These are phyloP conservation scores for Paramecium tetraurelia DNA, from an alignment of 73 alveolate species.

Conservation along the genomic window DNA sequence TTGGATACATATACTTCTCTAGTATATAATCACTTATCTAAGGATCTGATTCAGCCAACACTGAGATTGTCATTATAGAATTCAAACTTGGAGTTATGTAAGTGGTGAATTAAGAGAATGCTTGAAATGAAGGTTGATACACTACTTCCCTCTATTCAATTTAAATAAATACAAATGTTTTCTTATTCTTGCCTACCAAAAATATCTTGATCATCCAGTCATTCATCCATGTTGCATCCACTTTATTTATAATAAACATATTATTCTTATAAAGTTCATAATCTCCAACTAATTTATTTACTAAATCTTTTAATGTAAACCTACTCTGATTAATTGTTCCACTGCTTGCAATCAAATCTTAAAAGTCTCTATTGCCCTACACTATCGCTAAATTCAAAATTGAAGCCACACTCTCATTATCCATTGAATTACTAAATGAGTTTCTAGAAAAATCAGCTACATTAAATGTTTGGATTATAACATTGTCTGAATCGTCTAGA, in stretches of 20 bases:
- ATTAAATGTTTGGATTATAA: constrained; percentile 9
- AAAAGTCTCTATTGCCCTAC: constrained; percentile 7
- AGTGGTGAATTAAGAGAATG: not conserved
- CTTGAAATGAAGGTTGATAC: not conserved
- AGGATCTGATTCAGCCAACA: not conserved
- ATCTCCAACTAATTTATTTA: not conserved
- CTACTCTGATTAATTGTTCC: not conserved
- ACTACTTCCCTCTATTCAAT: not conserved
- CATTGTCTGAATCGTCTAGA: constrained; percentile 5
- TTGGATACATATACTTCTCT: constrained; percentile 18
- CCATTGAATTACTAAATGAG: not conserved
- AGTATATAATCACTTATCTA: not conserved
- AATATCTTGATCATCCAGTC: constrained; percentile 17
- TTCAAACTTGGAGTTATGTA: not conserved
- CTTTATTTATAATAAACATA: constrained; percentile 4
- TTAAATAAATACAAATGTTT: not conserved
- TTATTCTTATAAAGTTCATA: constrained; percentile 29
- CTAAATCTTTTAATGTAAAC: not conserved
- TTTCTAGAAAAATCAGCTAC: not conserved
- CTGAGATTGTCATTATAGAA: constrained; percentile 36
- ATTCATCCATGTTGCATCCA: constrained; percentile 21
- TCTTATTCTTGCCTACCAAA: not conserved
- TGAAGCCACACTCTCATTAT: not conserved
- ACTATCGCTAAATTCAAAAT: not conserved
- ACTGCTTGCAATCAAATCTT: constrained; percentile 1